Percentiles rank a stretch among this genome's conserved stretches.
phyloP scores from a whole-genome alignment of 345 rosid species.

The Kernera saxatilis region DNA sequence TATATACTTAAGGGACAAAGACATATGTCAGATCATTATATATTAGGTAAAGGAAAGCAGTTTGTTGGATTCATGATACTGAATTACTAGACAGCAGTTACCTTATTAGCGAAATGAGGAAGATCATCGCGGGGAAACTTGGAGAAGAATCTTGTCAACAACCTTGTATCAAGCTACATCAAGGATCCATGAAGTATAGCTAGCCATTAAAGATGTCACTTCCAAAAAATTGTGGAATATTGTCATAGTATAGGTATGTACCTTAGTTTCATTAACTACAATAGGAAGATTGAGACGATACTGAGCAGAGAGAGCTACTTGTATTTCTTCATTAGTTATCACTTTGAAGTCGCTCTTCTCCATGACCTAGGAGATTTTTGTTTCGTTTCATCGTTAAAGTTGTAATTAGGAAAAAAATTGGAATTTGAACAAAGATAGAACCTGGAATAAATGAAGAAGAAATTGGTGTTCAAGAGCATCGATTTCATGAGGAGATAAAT shows the following conservation, averaged over 20 bases:
- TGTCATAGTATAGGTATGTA: neutral
- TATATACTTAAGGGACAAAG: conserved; percentile 39
- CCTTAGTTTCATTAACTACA: conserved; percentile 63
- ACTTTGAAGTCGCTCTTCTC: conserved; percentile 74
- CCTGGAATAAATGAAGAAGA: conserved; percentile 48
- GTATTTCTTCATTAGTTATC: conserved; percentile 52
- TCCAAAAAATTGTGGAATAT: neutral
- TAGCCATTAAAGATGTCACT: neutral
- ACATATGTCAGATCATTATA: neutral
- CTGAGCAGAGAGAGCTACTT: conserved; percentile 61
- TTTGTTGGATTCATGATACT: neutral
- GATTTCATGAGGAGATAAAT: conserved; percentile 41
- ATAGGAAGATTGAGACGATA: conserved; percentile 80
- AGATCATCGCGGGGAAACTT: conserved; percentile 54
- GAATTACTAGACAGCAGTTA: conserved; percentile 1
- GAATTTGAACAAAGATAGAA: neutral
- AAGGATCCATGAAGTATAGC: conserved; percentile 12
- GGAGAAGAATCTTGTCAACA: conserved; percentile 50
- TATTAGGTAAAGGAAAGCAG: neutral
- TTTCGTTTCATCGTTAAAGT: neutral
- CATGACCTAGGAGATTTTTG: conserved; percentile 48
- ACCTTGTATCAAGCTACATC: conserved; percentile 59
- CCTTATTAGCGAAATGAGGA: conserved; percentile 71
- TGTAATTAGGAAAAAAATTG: neutral
- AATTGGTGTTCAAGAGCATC: conserved; percentile 53